Conservation (phyloP, 768 basidiomycete species). For the Xerocomellus amylosporus region DNA sequence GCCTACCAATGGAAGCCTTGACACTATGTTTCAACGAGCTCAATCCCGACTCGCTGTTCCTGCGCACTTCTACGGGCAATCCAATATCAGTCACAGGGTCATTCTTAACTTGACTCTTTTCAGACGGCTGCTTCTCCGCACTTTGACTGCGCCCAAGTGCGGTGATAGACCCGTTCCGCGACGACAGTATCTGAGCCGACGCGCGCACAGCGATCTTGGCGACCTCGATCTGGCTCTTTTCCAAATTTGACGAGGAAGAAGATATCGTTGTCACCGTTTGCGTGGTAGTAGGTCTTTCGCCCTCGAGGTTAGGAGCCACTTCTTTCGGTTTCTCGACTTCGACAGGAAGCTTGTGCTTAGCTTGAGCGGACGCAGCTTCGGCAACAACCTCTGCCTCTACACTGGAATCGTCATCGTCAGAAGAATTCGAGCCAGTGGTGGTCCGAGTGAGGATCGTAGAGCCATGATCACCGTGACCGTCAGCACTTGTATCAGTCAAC, state of each 20-base stretch:
- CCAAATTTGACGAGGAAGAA: slow-evolving; percentile 21
- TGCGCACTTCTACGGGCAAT: slow-evolving; percentile 24
- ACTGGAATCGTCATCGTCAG: slow-evolving; percentile 27
- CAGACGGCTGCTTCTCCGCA: slow-evolving; percentile 7
- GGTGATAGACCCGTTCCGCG: slow-evolving; percentile 23
- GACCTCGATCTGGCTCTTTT: slow-evolving; percentile 30
- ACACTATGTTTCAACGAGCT: slow-evolving; percentile 64
- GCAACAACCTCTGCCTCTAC: slow-evolving; percentile 29
- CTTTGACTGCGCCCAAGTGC: slow-evolving; percentile 13
- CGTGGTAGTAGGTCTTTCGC: slow-evolving; percentile 3
- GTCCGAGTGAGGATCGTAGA: slow-evolving; percentile 21
- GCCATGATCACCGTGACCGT: slow-evolving; percentile 38
- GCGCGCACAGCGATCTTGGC: slow-evolving; percentile 29
- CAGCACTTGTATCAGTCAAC: slow-evolving; percentile 50
- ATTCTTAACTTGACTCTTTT: slow-evolving; percentile 4
- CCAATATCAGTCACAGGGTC: slow-evolving; percentile 21
- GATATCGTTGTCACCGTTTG: slow-evolving; percentile 19
- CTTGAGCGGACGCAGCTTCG: slow-evolving; percentile 15
- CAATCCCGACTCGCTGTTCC: slow-evolving; percentile 39
- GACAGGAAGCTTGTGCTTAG: not conserved
- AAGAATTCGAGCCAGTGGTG: slow-evolving; percentile 15
- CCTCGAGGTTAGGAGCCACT: not conserved
- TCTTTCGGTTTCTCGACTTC: slow-evolving; percentile 3
- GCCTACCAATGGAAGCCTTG: slow-evolving; percentile 69
- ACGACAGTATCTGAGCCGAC: slow-evolving; percentile 28